Conservation (phyloP, 1,284 basidiomycete genomes). For the Meira nashicola region DNA sequence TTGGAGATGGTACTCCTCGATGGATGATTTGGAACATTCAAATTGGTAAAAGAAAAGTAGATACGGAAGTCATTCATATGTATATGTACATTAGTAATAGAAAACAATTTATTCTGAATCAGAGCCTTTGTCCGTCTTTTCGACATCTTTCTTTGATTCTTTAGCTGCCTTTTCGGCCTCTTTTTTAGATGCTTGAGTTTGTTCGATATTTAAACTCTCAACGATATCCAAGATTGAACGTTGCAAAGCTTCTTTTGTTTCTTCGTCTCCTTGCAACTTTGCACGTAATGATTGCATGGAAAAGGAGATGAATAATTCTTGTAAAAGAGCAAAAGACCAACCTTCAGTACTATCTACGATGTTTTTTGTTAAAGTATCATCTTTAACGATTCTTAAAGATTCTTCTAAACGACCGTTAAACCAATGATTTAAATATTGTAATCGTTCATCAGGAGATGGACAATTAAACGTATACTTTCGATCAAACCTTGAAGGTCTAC, state of each 20-base stretch:
- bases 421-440: conserved; percentile 11
- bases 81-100: not conserved
- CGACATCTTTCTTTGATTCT: too few relatives aligned
- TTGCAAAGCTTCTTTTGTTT: too few relatives aligned
- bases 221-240: too few relatives aligned
- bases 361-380: not conserved
- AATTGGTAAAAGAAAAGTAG: not conserved
- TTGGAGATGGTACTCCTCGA: conserved; percentile 1
- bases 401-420: not conserved
- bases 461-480: conserved; percentile 9
- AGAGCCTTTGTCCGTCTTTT: not conserved
- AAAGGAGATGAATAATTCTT: conserved; percentile 12
- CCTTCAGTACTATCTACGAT: conserved; percentile 5
- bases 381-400: not conserved
- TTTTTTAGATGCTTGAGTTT: too few relatives aligned
- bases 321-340: conserved; percentile 14
- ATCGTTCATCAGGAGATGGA: conserved; percentile 8
- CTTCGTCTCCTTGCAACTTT: too few relatives aligned
- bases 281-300: too few relatives aligned
- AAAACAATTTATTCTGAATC: not conserved
- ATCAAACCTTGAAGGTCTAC: conserved; percentile 17
- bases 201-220: too few relatives aligned
- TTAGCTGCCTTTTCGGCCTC: too few relatives aligned
- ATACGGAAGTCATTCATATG: not conserved
- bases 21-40: conserved; percentile 4